Conservation (phyloP, 805 yeast species). For the Phaffomyces antillensis region DNA sequence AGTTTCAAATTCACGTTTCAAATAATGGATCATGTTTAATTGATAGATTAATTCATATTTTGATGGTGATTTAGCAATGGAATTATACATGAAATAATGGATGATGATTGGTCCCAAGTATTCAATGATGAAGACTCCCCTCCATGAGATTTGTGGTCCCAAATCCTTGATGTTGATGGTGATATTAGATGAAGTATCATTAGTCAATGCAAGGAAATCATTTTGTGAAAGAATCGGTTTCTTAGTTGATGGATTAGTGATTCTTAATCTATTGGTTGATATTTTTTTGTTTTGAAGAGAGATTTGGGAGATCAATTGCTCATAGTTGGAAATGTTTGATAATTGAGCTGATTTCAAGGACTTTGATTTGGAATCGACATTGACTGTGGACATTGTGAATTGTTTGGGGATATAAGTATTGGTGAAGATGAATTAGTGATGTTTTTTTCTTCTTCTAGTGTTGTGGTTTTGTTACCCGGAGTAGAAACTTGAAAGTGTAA, state of each 20-base stretch:
- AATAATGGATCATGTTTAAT: constrained; percentile 65
- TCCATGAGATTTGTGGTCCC: constrained; percentile 92
- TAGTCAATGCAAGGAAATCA: constrained; percentile 10
- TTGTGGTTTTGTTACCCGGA: too few relatives aligned
- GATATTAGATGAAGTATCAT: background rate
- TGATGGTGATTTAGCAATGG: constrained; percentile 21
- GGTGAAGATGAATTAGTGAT: too few relatives aligned
- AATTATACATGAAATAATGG: constrained; percentile 61
- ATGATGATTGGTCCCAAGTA: constrained; percentile 84
- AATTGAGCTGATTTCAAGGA: background rate
- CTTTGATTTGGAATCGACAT: background rate
- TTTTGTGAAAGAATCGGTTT: constrained; percentile 12
- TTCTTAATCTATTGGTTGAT: constrained; percentile 47
- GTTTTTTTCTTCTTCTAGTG: background rate
- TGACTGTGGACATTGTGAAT: too few relatives aligned
- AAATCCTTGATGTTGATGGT: constrained; percentile 70
- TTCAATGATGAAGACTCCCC: constrained; percentile 81
- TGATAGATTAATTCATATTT: constrained; percentile 26
- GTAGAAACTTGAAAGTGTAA: too few relatives aligned
- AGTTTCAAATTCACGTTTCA: constrained; percentile 87
- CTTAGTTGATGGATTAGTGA: constrained; percentile 27
- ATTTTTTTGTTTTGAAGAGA: constrained; percentile 35
- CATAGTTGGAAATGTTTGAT: constrained; percentile 26
- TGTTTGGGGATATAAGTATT: too few relatives aligned
- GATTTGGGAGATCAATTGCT: constrained; percentile 33